Base-by-base conservation (phyloP, 495 filamentous ascomycete genomes). In the Parachaetomium inaequale region DNA sequence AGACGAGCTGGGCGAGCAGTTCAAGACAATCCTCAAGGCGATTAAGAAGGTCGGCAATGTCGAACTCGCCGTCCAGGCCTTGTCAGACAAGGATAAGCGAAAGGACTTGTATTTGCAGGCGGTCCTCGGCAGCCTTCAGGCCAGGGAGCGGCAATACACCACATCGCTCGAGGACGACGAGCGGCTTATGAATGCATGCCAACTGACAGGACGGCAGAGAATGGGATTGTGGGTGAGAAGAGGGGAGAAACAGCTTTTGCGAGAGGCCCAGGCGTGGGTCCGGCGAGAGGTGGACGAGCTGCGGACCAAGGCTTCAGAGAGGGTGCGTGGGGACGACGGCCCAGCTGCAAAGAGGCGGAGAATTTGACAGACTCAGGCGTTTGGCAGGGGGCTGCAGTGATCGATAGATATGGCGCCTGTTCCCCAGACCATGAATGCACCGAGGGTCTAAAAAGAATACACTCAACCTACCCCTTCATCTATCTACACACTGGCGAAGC, bases 181-280 rank as follows among this genome's bases (percentile, higher is more conserved):
- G 29, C 66, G 75, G 42, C 54, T 90, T 3, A 66, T 93, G 29
- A 50, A 38, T 1, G 34, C 14, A 1, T 38, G 62, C 63, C 5
- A 58, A 69, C 26, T 76, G 88, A 26, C 32, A 8, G 53, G 75
- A 66, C 42, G 80, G 71, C 46, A 52, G 29, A 42, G 61, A 21
- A 92, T 91, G 87, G 92, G 92, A 0, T 66, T 91, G 4, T 77
- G 88, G 63, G 89, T 96, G 38, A 84, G 92, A 50, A 73, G 86
- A 38, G 93, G 92, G 10, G 93, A 96, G 74, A 96, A 95, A 69
- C 76, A 81, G 58, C 77, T 96, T n/a, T 61, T 85, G 71, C 70
- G 79, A 76, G 76, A 76, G 68, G 80, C 77, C 29, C 59, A 62
- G 54, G 38, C 15, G 25, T 72, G 68, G 64, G 59, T 72, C 1